phyloP scores from a whole-genome alignment of 2,329 filamentous ascomycete species.

The Neofusicoccum umdonicola region DNA sequence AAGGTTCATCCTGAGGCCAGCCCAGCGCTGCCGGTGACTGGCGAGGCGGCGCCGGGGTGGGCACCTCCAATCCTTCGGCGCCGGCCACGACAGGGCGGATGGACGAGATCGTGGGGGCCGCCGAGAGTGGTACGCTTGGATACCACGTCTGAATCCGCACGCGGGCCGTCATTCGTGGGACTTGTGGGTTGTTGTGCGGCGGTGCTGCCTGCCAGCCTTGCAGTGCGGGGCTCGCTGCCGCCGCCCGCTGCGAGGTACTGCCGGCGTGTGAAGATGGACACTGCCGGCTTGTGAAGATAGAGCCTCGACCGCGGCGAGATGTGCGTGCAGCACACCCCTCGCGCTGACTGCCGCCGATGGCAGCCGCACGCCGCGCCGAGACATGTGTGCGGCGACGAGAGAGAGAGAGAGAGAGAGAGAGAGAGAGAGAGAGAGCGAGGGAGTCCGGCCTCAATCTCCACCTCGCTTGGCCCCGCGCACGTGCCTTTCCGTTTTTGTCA shows the following conservation, averaged over 20 bases:
- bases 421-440: too few species aligned
- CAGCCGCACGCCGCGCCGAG: too few species aligned
- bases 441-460: too few species aligned
- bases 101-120: neutral
- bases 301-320: too few species aligned
- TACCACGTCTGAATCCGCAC: neutral
- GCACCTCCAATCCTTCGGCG: neutral
- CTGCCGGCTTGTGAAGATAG: too few species aligned
- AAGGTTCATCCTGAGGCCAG: too few species aligned
- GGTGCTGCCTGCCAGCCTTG: neutral
- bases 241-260: neutral
- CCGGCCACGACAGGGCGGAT: neutral
- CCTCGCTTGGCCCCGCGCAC: neutral
- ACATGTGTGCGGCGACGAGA: too few species aligned
- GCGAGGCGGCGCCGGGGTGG: neutral
- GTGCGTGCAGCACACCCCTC: too few species aligned
- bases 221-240: neutral
- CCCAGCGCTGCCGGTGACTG: neutral
- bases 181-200: neutral
- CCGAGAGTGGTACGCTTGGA: neutral
- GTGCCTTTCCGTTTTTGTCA: neutral
- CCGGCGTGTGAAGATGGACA: neutral
- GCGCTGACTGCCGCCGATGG: too few species aligned
- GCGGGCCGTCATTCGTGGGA: conserved; percentile 15
- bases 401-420: too few species aligned